These are phyloP conservation scores for Cryptococcus maquisensis DNA, from an alignment of 1,284 basidiomycete genomes.

Conservation along the genomic window DNA sequence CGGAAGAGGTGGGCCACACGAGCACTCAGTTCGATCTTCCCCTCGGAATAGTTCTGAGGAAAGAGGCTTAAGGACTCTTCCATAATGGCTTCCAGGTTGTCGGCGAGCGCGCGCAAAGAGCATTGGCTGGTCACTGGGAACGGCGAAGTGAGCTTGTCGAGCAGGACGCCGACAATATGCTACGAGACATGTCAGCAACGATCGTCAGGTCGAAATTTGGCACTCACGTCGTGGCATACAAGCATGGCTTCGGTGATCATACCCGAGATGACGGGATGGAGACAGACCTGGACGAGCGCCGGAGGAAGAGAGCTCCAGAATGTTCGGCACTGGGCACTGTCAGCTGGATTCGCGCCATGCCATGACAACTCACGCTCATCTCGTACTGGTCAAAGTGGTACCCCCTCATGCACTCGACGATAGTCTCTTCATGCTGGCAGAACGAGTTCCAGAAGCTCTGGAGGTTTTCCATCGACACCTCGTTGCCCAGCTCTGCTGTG, in stretches of 20 bases:
- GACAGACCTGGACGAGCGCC: constrained; percentile 14
- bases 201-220: constrained; percentile 6
- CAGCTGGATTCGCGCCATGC: not conserved
- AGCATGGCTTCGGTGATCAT: constrained; percentile 22
- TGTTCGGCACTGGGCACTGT: constrained; percentile 22
- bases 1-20: constrained; percentile 31
- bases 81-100: constrained; percentile 32
- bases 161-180: constrained; percentile 29
- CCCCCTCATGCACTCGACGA: constrained; percentile 22
- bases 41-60: constrained; percentile 20
- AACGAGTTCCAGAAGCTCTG: constrained; percentile 33
- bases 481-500: constrained; percentile 7
- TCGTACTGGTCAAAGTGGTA: constrained; percentile 35
- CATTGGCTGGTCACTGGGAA: constrained; percentile 14
- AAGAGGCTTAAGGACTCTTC: constrained; percentile 20
- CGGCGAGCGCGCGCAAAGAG: constrained; percentile 22
- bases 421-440: constrained; percentile 28
- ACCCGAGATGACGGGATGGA: constrained; percentile 18
- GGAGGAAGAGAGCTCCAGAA: constrained; percentile 31
- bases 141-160: constrained; percentile 22
- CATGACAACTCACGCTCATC: constrained; percentile 24
- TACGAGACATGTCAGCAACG: constrained; percentile 10
- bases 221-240: constrained; percentile 27
- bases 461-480: not conserved
- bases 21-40: constrained; percentile 29